A percentile compares a stretch with the other conserved stretches of the same genome.
These are phyloP conservation scores for Phaseolus lunatus DNA, from an alignment of 306 rosid genomes.

Conservation along the genomic window DNA sequence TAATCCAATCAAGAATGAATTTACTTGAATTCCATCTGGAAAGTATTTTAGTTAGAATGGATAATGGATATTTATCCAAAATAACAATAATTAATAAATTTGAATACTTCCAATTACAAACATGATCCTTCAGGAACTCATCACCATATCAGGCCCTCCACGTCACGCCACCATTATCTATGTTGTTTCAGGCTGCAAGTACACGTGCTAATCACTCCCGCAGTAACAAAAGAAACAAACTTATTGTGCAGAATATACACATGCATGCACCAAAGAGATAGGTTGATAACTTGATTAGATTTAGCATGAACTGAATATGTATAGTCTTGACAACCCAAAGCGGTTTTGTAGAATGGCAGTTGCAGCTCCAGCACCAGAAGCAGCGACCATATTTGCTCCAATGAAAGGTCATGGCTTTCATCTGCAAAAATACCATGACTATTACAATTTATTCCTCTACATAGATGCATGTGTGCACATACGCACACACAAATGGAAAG, in stretches of 20 bases:
- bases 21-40: too few species aligned
- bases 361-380: constrained; percentile 77
- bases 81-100: too few species aligned
- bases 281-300: background rate
- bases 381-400: constrained; percentile 74
- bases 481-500: constrained; percentile 40
- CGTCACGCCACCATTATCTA: too few species aligned
- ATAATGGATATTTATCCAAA: too few species aligned
- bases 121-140: too few species aligned
- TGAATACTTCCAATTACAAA: too few species aligned
- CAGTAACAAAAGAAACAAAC: constrained; percentile 15
- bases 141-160: too few species aligned
- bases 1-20: too few species aligned
- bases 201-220: too few species aligned
- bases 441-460: constrained; percentile 2
- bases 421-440: constrained; percentile 48
- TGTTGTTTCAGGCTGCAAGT: too few species aligned
- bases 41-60: too few species aligned
- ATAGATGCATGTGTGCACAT: too few species aligned
- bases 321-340: constrained; percentile 82
- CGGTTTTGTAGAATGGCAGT: constrained; percentile 65
- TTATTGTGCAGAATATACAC: background rate
- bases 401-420: constrained; percentile 58
- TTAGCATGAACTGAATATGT: constrained; percentile 37
- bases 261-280: constrained; percentile 15